Evolutionary conservation across 257 asterid species (phyloP).

Genomic region (Verbascum thapsus): DNA sequence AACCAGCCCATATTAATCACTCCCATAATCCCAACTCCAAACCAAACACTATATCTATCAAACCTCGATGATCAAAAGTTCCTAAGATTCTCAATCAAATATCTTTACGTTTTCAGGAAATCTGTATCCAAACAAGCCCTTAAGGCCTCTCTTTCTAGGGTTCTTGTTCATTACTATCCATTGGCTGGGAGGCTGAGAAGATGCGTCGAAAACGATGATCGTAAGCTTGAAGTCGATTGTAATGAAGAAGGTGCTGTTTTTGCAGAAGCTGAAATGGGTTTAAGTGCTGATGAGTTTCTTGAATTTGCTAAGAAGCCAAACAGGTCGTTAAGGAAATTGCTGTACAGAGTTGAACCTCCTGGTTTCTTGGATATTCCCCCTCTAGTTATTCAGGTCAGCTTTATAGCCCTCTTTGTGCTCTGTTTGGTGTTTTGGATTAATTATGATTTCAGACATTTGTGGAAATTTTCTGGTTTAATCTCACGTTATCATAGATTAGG

Average conservation of each 20-base stretch:
- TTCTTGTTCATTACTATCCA: slow-evolving; percentile 72
- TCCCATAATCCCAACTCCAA: slow-evolving; percentile 60
- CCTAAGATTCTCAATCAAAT: slow-evolving; percentile 74
- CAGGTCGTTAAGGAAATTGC: slow-evolving; percentile 59
- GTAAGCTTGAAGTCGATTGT: slow-evolving; percentile 71
- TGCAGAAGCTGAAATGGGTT: slow-evolving; percentile 66
- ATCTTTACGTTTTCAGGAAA: slow-evolving; percentile 57
- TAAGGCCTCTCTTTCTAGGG: slow-evolving; percentile 54
- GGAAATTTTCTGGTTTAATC: no score
- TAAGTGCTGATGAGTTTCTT: slow-evolving; percentile 51
- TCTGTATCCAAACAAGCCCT: slow-evolving; percentile 43
- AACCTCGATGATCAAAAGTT: slow-evolving; percentile 84
- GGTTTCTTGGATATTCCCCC: slow-evolving; percentile 77
- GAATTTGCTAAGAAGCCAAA: slow-evolving; percentile 54
- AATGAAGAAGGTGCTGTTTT: slow-evolving; percentile 84
- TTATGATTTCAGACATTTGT: no score
- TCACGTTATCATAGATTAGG: no score
- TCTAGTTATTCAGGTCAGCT: slow-evolving; percentile 69
- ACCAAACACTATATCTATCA: slow-evolving; percentile 56
- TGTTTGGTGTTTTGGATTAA: no score
- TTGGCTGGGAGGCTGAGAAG: slow-evolving; percentile 69
- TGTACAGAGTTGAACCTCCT: slow-evolving; percentile 57
- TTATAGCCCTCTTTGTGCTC: neutral
- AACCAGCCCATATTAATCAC: slow-evolving; percentile 44
- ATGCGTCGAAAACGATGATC: slow-evolving; percentile 47